Percentiles rank a stretch among this genome's conserved stretches.
phyloP scores from a whole-genome alignment of 257 asterid species.

The Datura wrightii region DNA sequence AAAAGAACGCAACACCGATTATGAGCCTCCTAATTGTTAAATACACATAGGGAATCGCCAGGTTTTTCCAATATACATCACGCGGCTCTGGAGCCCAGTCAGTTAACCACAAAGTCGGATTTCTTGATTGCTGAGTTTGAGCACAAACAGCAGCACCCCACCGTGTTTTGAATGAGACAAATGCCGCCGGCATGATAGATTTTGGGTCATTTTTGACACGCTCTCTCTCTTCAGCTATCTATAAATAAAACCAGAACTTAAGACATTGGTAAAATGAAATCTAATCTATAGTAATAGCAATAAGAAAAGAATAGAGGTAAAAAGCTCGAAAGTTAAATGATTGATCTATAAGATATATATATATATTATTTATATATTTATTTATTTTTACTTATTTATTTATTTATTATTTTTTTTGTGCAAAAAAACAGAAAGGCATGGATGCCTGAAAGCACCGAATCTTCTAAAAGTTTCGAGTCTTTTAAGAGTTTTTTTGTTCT shows the following conservation, averaged over 20 bases:
- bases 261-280: slow-evolving; percentile 26
- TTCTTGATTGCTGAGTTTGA: slow-evolving; percentile 87
- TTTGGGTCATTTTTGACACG: slow-evolving; percentile 70
- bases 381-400: too few species aligned
- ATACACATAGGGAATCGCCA: slow-evolving; percentile 90
- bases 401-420: background rate
- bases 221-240: slow-evolving; percentile 82
- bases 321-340: background rate
- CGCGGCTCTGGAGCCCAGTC: slow-evolving; percentile 98
- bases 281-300: background rate
- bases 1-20: slow-evolving; percentile 76
- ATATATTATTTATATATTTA: background rate
- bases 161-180: slow-evolving; percentile 85
- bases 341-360: background rate
- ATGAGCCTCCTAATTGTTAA: slow-evolving; percentile 78
- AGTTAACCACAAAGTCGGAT: slow-evolving; percentile 93
- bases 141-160: slow-evolving; percentile 99
- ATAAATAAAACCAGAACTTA: slow-evolving; percentile 44
- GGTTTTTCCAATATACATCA: slow-evolving; percentile 82
- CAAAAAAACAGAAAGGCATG: slow-evolving; percentile 8
- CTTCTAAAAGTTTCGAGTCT: background rate
- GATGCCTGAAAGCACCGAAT: background rate
- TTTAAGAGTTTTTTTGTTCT: background rate
- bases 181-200: slow-evolving; percentile 81
- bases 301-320: background rate